Evolutionary conservation across 2,329 filamentous ascomycete genomes (phyloP).

Genomic region (Sarocladiaceae sp.): DNA sequence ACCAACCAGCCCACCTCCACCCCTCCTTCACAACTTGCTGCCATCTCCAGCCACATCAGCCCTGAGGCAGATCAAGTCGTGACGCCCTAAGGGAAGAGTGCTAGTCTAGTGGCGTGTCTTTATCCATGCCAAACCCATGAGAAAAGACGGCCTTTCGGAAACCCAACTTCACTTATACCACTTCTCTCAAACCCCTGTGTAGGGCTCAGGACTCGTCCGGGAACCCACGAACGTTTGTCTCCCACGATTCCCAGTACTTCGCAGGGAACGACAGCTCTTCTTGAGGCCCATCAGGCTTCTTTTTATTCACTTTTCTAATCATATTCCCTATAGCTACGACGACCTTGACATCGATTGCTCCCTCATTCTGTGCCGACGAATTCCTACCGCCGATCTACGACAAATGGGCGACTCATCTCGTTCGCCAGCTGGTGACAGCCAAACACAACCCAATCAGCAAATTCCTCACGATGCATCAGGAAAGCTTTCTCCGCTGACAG

Average conservation of each 20-base stretch:
- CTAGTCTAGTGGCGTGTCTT: not conserved
- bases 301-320: not conserved
- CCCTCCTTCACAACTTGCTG: not conserved
- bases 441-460: not conserved
- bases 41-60: conserved; percentile 4
- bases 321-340: not conserved
- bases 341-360: not conserved
- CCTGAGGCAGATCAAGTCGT: not conserved
- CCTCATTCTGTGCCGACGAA: not conserved
- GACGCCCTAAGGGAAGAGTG: not conserved
- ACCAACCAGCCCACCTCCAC: not conserved
- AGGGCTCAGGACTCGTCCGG: not conserved
- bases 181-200: not conserved
- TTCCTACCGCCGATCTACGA: not conserved
- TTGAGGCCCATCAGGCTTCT: too few relatives aligned
- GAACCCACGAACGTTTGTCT: not conserved
- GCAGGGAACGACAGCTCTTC: too few relatives aligned
- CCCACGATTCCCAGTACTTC: not conserved
- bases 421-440: not conserved
- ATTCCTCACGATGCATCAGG: not conserved
- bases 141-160: not conserved
- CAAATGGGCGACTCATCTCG: conserved; percentile 1
- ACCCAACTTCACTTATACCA: conserved; percentile 3
- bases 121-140: not conserved
- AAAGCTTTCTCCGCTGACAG: not conserved